Evolutionary conservation across 140 eudicot species (phyloP).

Genomic region (Cichorium intybus): DNA sequence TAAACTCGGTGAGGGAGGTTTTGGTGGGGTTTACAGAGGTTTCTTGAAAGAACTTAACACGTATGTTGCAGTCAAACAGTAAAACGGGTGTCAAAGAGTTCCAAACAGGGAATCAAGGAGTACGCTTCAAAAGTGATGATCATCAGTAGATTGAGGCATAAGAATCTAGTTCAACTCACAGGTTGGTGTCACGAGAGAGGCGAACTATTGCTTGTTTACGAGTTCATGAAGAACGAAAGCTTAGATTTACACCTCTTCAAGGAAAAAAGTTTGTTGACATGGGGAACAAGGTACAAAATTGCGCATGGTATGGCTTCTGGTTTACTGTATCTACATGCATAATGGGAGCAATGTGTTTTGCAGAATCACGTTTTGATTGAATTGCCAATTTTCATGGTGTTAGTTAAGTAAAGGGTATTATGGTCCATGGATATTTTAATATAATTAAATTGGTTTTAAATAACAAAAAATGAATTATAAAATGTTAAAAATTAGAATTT

Average conservation of each 20-base stretch:
- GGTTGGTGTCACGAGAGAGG: too few relatives aligned
- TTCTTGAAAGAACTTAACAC: slow-evolving; percentile 13
- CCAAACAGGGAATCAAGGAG: slow-evolving; percentile 29
- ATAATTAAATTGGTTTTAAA: too few relatives aligned
- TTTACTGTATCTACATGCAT: slow-evolving; percentile 45
- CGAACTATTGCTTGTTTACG: too few relatives aligned
- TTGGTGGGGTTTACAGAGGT: too few relatives aligned
- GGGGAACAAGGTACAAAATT: slow-evolving; percentile 42
- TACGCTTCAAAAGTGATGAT: slow-evolving; percentile 51
- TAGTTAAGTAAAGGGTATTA: too few relatives aligned
- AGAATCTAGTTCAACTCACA: slow-evolving; percentile 45
- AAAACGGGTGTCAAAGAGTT: slow-evolving; percentile 30
- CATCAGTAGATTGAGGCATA: slow-evolving; percentile 47
- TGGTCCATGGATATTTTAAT: too few relatives aligned
- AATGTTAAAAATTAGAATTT: too few relatives aligned
- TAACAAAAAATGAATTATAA: too few relatives aligned
- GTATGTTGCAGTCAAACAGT: too few relatives aligned
- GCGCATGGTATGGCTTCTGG: slow-evolving; percentile 37
- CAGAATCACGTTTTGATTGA: too few relatives aligned
- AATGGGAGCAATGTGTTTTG: slow-evolving; percentile 53
- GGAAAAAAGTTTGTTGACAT: slow-evolving; percentile 24
- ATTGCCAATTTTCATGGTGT: too few relatives aligned
- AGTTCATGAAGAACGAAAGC: slow-evolving; percentile 48
- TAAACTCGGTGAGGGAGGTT: slow-evolving; percentile 65
- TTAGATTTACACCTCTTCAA: slow-evolving; percentile 47